Conservation (phyloP, 352 stramenopile species). For the Phytophthora podocarpi region DNA sequence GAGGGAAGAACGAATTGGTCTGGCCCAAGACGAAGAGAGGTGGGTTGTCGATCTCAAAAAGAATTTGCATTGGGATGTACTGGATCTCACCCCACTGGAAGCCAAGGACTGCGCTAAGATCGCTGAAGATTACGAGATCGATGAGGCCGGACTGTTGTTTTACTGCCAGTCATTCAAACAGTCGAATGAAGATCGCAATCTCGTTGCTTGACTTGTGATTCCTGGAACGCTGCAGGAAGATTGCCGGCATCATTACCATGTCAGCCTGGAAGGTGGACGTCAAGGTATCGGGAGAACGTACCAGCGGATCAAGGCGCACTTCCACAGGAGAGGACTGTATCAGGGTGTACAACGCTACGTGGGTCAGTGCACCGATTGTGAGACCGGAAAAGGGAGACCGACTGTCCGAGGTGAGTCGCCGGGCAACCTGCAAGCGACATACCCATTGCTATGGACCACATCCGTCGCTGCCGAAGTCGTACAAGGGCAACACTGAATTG, state of each 20-base stretch:
- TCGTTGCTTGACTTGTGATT: background rate
- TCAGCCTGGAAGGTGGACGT: background rate
- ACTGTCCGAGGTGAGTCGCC: background rate
- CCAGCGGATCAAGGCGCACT: background rate
- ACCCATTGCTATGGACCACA: conserved; percentile 6
- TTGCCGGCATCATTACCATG: background rate
- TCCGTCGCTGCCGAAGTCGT: conserved; percentile 5
- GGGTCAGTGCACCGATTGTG: background rate
- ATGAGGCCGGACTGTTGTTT: background rate
- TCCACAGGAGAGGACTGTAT: background rate
- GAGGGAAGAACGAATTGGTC: background rate
- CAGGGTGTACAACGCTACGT: background rate
- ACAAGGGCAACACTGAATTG: conserved; percentile 12
- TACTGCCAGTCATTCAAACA: too few relatives aligned
- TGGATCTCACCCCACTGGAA: background rate
- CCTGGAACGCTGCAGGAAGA: background rate
- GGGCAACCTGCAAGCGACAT: background rate
- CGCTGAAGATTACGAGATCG: background rate
- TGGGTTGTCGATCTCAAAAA: background rate
- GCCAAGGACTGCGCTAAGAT: background rate
- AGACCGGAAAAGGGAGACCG: background rate
- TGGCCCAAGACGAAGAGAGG: background rate
- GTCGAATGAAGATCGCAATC: background rate
- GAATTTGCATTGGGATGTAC: background rate
- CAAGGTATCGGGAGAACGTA: background rate